Conservation (phyloP, 352 stramenopile genomes). For the Blastocystis sp. region DNA sequence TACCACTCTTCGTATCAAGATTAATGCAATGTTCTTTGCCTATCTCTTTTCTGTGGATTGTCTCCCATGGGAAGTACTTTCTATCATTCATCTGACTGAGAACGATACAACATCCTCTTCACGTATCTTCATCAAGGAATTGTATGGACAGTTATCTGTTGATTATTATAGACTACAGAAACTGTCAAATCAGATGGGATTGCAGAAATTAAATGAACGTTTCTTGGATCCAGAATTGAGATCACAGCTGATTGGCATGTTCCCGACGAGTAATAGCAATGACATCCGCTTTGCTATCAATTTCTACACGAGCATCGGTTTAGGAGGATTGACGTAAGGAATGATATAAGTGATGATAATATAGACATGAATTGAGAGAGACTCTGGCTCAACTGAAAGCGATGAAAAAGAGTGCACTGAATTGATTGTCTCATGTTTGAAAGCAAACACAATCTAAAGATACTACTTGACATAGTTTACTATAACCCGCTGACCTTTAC, state of each 20-base stretch:
- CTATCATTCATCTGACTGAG: slow-evolving; percentile 93
- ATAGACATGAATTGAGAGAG: slow-evolving; percentile 47
- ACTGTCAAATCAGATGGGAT: slow-evolving; percentile 90
- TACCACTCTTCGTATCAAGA: slow-evolving; percentile 91
- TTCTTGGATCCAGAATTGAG: slow-evolving; percentile 86
- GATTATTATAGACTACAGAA: slow-evolving; percentile 78
- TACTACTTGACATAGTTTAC: slow-evolving; percentile 36
- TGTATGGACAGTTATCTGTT: slow-evolving; percentile 74
- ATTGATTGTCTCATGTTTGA: neutral
- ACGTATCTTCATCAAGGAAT: slow-evolving; percentile 99
- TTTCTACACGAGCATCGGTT: slow-evolving; percentile 97
- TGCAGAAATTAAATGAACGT: slow-evolving; percentile 88
- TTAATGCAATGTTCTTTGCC: slow-evolving; percentile 83
- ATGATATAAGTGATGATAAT: neutral
- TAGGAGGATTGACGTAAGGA: slow-evolving; percentile 87
- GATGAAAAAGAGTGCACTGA: neutral
- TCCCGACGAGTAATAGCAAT: slow-evolving; percentile 89
- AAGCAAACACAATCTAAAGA: too few species aligned
- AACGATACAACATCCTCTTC: slow-evolving; percentile 96
- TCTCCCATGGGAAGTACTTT: slow-evolving; percentile 93
- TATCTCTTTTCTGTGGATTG: slow-evolving; percentile 94
- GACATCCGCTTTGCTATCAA: slow-evolving; percentile 99
- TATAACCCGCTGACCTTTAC: slow-evolving; percentile 7
- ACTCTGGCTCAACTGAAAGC: slow-evolving; percentile 1
- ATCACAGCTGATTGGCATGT: slow-evolving; percentile 87